Percentiles rank a stretch among this genome's conserved stretches.
phyloP scores from a whole-genome alignment of 148 eudicot species.

The Polygonum maritimum region DNA sequence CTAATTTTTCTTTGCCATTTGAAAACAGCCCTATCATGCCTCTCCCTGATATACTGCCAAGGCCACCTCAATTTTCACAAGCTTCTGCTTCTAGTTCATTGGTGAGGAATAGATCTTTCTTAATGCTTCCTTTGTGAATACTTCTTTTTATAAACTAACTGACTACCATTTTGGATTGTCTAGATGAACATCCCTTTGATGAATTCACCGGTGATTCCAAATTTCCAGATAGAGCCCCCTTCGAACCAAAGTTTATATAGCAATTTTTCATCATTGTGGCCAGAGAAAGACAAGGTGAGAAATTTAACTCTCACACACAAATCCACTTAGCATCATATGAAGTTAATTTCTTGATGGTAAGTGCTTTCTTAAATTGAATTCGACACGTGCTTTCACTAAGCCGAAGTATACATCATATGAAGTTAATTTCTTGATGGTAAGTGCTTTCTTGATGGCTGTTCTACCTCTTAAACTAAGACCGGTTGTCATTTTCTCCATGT shows the following conservation, averaged over 20 bases:
- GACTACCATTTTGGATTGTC: neutral
- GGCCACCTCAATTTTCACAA: constrained; percentile 35
- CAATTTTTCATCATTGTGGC: constrained; percentile 33
- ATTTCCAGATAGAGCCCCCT: constrained; percentile 77
- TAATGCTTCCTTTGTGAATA: neutral
- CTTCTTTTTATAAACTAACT: neutral
- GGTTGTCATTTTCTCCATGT: neutral
- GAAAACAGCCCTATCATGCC: constrained; percentile 21
- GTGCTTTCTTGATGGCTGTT: neutral
- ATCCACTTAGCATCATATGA: neutral
- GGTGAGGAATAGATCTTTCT: constrained; percentile 24
- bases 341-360: neutral
- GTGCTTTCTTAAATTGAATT: neutral
- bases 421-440: neutral
- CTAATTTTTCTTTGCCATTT: neutral
- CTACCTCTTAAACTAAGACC: neutral
- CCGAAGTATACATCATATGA: neutral
- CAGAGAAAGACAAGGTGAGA: constrained; percentile 20
- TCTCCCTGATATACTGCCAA: constrained; percentile 24
- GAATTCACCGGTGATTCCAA: constrained; percentile 24
- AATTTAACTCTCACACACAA: neutral
- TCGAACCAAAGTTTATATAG: constrained; percentile 61
- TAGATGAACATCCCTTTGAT: constrained; percentile 42
- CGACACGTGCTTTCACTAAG: neutral
- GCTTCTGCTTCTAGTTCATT: constrained; percentile 25